phyloP scores from a whole-genome alignment of 495 filamentous ascomycete species.

The Penicillium manginii region DNA sequence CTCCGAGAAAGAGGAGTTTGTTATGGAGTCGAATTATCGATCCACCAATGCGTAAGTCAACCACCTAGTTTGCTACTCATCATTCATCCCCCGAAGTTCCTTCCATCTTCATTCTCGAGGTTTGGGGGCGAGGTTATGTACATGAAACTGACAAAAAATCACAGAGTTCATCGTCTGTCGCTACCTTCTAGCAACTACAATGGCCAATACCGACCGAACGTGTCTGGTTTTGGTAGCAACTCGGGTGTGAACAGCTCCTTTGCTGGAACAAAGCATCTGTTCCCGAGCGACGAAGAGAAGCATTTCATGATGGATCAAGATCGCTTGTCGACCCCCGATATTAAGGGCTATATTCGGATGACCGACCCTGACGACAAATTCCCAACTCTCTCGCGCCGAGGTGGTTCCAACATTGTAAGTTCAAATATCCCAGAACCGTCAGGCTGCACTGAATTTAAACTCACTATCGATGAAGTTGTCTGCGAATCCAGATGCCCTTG shows the following conservation, averaged over 20 bases:
- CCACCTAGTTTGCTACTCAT: background rate
- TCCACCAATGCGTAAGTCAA: conserved; percentile 46
- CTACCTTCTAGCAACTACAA: conserved; percentile 76
- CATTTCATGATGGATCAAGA: conserved; percentile 50
- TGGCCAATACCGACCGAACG: conserved; percentile 58
- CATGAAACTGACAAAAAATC: conserved; percentile 16
- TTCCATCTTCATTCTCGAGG: background rate
- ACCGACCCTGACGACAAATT: conserved; percentile 81
- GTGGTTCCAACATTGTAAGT: conserved; percentile 72
- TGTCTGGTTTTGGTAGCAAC: conserved; percentile 46
- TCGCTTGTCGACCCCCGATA: conserved; percentile 60
- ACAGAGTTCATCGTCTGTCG: conserved; percentile 81
- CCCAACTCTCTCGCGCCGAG: conserved; percentile 74
- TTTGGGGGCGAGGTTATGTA: too few relatives aligned
- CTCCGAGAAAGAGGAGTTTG: conserved; percentile 52
- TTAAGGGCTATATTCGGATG: conserved; percentile 72
- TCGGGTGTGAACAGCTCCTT: conserved; percentile 67
- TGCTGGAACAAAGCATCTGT: conserved; percentile 81
- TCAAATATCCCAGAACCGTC: background rate
- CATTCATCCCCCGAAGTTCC: too few relatives aligned
- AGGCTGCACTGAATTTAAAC: background rate
- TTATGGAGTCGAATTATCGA: conserved; percentile 40
- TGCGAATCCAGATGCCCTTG: conserved; percentile 77
- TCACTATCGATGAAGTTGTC: conserved; percentile 63
- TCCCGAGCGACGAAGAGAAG: conserved; percentile 77